These are phyloP conservation scores for Posidonia australis DNA, from an alignment of 106 monocot species.

Conservation along the genomic window DNA sequence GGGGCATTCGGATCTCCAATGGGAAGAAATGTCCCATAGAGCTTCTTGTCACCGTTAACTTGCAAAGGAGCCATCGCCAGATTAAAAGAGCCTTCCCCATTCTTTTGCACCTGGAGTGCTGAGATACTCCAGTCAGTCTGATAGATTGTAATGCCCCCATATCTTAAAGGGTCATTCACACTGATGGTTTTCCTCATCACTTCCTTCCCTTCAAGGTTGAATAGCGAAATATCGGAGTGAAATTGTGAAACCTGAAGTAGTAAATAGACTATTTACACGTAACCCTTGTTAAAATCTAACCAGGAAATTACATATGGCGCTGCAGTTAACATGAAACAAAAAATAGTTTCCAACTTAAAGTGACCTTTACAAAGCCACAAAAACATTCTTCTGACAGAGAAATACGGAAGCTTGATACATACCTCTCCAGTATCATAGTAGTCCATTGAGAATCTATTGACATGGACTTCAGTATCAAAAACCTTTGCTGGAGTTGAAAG, in stretches of 20 bases:
- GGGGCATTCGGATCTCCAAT: conserved; percentile 51
- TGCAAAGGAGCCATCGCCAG: conserved; percentile 75
- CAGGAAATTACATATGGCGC: too few species aligned
- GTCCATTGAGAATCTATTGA: conserved; percentile 92
- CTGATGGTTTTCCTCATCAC: conserved; percentile 91
- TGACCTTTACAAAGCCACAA: background rate
- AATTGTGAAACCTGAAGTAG: conserved; percentile 74
- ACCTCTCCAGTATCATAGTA: conserved; percentile 97
- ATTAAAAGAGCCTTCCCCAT: conserved; percentile 96
- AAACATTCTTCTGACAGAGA: background rate
- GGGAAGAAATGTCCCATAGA: conserved; percentile 82
- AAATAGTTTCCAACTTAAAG: background rate
- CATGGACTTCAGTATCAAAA: conserved; percentile 89
- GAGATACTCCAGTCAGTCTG: conserved; percentile 98
- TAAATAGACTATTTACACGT: background rate
- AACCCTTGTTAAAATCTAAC: background rate
- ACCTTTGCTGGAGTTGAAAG: conserved; percentile 48
- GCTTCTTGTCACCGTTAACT: conserved; percentile 74
- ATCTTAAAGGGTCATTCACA: conserved; percentile 91
- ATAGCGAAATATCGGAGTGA: conserved; percentile 73
- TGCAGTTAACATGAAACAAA: background rate
- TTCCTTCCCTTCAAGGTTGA: conserved; percentile 65
- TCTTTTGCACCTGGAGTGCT: conserved; percentile 75
- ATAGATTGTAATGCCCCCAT: conserved; percentile 81
- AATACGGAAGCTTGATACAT: background rate